Percentiles rank a stretch among this genome's conserved stretches.
Evolutionary conservation across 352 stramenopile genomes (phyloP).

Genomic region (Blastocystis sp.): DNA sequence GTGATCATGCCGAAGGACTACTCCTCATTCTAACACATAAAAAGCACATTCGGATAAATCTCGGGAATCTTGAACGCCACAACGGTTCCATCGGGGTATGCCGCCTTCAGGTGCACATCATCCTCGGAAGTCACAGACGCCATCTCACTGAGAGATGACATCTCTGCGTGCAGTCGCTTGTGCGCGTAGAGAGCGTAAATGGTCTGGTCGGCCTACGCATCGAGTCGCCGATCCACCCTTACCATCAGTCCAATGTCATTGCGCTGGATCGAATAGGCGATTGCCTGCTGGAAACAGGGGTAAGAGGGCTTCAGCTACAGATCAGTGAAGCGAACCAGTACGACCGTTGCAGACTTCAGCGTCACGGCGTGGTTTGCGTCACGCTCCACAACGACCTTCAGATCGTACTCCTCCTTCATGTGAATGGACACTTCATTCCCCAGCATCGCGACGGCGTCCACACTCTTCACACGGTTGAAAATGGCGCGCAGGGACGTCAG

Average conservation of each 20-base stretch:
- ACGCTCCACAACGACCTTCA: not conserved
- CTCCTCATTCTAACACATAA: not conserved
- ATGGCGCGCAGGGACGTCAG: not conserved
- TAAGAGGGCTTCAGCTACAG: slow-evolving; percentile 6
- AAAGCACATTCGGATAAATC: slow-evolving; percentile 35
- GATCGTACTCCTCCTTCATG: slow-evolving; percentile 9
- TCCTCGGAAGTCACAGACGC: slow-evolving; percentile 29
- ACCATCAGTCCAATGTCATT: slow-evolving; percentile 47
- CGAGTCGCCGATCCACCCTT: not conserved
- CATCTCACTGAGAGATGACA: slow-evolving; percentile 14
- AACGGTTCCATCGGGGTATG: not conserved
- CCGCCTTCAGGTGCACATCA: slow-evolving; percentile 33
- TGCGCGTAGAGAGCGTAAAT: slow-evolving; percentile 44
- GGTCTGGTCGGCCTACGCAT: slow-evolving; percentile 7
- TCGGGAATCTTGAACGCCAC: slow-evolving; percentile 27
- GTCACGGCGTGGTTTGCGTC: not conserved
- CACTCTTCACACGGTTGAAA: not conserved
- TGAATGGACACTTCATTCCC: not conserved
- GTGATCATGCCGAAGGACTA: slow-evolving; percentile 51
- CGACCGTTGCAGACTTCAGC: slow-evolving; percentile 22
- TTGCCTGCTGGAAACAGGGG: slow-evolving; percentile 52
- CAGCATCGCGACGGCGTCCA: not conserved
- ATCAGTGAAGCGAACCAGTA: too few relatives aligned
- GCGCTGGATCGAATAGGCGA: slow-evolving; percentile 35
- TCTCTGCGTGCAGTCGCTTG: slow-evolving; percentile 24